Evolutionary conservation across 2,329 filamentous ascomycete species (phyloP).

Genomic region (Juglanconis oblonga): DNA sequence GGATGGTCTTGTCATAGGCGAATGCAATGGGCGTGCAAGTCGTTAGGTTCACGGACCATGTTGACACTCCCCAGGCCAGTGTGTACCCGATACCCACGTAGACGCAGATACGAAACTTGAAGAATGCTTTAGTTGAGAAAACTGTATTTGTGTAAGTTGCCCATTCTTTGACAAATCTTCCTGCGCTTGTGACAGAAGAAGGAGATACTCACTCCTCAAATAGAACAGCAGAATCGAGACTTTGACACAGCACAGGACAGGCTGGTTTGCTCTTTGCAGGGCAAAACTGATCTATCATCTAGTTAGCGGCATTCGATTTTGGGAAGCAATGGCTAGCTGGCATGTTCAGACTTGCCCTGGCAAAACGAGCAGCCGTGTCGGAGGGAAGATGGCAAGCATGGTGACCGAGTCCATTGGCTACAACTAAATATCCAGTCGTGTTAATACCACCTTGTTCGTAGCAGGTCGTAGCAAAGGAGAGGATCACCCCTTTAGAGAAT

Average conservation of each 20-base stretch:
- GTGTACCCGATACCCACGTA: slow-evolving; percentile 19
- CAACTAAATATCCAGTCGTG: background rate
- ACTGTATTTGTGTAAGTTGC: slow-evolving; percentile 11
- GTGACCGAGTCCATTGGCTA: slow-evolving; percentile 13
- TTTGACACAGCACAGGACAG: slow-evolving; percentile 18
- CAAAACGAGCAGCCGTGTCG: background rate
- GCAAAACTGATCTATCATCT: slow-evolving; percentile 17
- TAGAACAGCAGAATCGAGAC: slow-evolving; percentile 23
- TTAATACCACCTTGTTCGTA: background rate
- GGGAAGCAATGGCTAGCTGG: too few relatives aligned
- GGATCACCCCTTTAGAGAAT: background rate
- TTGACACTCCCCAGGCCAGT: slow-evolving; percentile 19
- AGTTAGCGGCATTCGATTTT: too few relatives aligned
- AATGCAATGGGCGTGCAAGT: slow-evolving; percentile 19
- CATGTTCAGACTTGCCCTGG: background rate
- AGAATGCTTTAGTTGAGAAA: too few relatives aligned
- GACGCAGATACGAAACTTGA: slow-evolving; percentile 16
- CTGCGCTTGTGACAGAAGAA: too few relatives aligned
- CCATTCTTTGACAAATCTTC: too few relatives aligned
- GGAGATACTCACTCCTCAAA: slow-evolving; percentile 6
- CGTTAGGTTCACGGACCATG: slow-evolving; percentile 20
- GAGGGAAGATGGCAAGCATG: slow-evolving; percentile 13
- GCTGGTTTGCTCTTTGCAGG: slow-evolving; percentile 20
- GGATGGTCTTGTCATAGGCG: slow-evolving; percentile 21
- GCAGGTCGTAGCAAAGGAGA: background rate